Evolutionary conservation across 176 grass and related monocot species (phyloP).

Genomic region (Canna indica): DNA sequence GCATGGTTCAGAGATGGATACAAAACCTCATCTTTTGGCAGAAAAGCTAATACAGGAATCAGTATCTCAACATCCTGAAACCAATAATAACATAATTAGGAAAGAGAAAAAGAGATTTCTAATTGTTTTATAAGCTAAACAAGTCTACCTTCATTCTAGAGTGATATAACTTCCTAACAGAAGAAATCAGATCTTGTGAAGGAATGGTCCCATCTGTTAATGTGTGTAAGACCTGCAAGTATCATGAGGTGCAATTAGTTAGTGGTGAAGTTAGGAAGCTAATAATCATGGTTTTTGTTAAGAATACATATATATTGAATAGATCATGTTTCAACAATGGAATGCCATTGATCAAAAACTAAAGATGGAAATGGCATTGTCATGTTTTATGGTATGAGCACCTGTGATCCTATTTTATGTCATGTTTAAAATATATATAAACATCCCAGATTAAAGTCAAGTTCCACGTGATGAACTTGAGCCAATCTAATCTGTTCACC

Average conservation of each 20-base stretch:
- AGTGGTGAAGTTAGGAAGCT: no score
- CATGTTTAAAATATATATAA: no score
- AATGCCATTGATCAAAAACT: no score
- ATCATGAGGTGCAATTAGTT: neutral
- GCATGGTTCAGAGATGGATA: neutral
- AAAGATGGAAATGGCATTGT: no score
- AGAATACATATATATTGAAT: no score
- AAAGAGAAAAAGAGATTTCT: neutral
- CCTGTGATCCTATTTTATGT: no score
- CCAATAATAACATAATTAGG: constrained; percentile 2
- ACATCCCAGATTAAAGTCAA: no score
- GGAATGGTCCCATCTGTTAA: constrained; percentile 60
- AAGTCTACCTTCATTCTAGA: constrained; percentile 67
- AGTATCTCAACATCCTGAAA: constrained; percentile 81
- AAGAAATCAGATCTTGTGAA: constrained; percentile 70
- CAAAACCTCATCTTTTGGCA: constrained; percentile 85
- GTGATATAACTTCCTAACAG: constrained; percentile 64
- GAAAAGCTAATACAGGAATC: constrained; percentile 59
- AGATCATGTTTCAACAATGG: no score
- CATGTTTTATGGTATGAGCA: no score
- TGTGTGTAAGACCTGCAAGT: constrained; percentile 66
- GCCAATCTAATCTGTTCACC: no score
- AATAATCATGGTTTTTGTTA: neutral
- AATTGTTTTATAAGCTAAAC: neutral
- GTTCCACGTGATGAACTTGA: no score